These are phyloP conservation scores for Paramecium octaurelia DNA, from an alignment of 73 alveolate species.

Conservation along the genomic window DNA sequence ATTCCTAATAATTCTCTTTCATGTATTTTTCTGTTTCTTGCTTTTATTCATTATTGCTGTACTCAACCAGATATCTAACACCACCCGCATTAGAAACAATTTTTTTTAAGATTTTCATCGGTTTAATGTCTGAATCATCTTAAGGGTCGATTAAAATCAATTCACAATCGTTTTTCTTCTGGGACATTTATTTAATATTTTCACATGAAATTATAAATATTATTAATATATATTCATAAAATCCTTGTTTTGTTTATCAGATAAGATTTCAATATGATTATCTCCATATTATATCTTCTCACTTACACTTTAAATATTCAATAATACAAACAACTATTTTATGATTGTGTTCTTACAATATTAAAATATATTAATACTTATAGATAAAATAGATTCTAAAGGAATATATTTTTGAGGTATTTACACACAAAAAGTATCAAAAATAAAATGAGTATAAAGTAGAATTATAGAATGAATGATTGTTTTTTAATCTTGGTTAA, in stretches of 20 bases:
- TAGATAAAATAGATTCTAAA: too few relatives aligned
- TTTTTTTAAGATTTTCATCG: not conserved
- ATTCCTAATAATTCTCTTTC: conserved; percentile 14
- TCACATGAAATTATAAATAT: not conserved
- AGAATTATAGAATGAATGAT: not conserved
- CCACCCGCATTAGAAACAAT: not conserved
- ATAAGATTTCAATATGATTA: not conserved
- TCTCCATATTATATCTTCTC: not conserved
- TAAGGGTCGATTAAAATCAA: not conserved
- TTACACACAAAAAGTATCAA: too few relatives aligned
- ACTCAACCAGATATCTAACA: not conserved
- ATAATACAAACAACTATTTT: too few relatives aligned
- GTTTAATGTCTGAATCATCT: not conserved
- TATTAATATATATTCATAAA: not conserved
- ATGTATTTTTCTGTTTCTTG: conserved; percentile 11
- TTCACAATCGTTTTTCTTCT: conserved; percentile 3
- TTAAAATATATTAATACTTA: too few relatives aligned
- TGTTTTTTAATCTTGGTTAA: not conserved
- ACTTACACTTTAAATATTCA: too few relatives aligned
- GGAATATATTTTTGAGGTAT: too few relatives aligned
- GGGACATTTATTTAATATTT: not conserved
- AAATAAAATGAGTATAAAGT: too few relatives aligned
- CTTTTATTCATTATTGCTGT: not conserved
- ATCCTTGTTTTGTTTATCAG: not conserved
- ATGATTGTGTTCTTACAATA: too few relatives aligned